Evolutionary conservation across 331 rosid species (phyloP).

Genomic region (Acacia concinna): DNA sequence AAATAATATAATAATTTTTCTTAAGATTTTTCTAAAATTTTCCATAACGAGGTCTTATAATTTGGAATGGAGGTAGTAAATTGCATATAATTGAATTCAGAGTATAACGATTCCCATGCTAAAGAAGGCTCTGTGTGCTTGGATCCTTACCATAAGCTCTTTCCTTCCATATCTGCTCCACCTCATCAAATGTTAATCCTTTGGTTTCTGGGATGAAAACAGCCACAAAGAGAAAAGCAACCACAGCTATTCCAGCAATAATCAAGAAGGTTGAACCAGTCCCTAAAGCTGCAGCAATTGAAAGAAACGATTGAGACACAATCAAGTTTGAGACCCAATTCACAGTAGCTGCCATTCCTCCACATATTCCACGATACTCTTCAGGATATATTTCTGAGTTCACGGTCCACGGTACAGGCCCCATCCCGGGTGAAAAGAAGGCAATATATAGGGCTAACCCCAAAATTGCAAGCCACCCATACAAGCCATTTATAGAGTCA

Average conservation of each 20-base stretch:
- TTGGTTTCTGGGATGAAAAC: constrained; percentile 76
- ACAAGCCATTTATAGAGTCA: constrained; percentile 33
- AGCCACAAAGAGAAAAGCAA: constrained; percentile 65
- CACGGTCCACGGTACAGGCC: constrained; percentile 91
- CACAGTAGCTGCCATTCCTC: constrained; percentile 95
- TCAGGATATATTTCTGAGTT: constrained; percentile 94
- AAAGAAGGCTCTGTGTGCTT: constrained; percentile 54
- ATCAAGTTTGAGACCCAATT: constrained; percentile 87
- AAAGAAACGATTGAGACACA: constrained; percentile 71
- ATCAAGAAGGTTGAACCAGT: constrained; percentile 77
- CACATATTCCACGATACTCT: constrained; percentile 79
- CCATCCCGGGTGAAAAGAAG: constrained; percentile 93
- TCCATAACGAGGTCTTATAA: no score
- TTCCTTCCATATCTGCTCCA: constrained; percentile 79
- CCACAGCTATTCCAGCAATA: constrained; percentile 59
- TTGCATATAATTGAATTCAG: background rate
- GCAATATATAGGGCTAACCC: constrained; percentile 75
- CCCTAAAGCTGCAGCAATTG: constrained; percentile 62
- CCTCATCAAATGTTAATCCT: constrained; percentile 91
- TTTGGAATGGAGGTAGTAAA: no score
- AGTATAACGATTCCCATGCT: constrained; percentile 23
- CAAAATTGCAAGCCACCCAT: constrained; percentile 71
- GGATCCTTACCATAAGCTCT: constrained; percentile 66
- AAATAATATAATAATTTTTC: no score
- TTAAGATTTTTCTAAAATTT: no score